phyloP scores from a whole-genome alignment of 2,329 filamentous ascomycete species.

The Gaeumannomyces sp. region DNA sequence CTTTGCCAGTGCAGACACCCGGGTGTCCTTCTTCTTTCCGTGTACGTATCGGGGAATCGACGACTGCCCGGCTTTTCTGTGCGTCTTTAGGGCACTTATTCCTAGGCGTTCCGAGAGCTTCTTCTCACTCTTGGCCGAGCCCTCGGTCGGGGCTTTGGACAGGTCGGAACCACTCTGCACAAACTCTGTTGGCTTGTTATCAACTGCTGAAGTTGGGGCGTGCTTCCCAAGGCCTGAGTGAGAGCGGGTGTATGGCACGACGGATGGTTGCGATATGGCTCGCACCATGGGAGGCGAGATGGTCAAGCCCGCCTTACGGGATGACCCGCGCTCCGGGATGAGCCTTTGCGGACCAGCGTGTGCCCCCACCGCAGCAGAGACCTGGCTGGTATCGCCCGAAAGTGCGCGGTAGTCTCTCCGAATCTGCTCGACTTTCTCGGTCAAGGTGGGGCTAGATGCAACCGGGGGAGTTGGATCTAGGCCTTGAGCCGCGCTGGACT shows the following conservation, averaged over 20 bases:
- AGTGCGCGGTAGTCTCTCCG: constrained; percentile 41
- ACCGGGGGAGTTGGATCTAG: neutral
- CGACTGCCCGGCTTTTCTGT: constrained; percentile 55
- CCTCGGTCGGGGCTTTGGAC: constrained; percentile 22
- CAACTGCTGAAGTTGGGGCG: neutral
- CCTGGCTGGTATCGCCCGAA: constrained; percentile 24
- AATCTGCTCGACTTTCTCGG: constrained; percentile 44
- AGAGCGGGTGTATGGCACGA: constrained; percentile 36
- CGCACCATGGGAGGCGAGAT: constrained; percentile 48
- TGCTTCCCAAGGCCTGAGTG: constrained; percentile 30
- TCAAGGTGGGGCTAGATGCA: constrained; percentile 20
- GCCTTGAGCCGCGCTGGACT: neutral
- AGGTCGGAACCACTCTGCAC: constrained; percentile 1
- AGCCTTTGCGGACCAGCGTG: constrained; percentile 18
- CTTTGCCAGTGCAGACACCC: constrained; percentile 85
- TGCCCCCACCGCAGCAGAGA: constrained; percentile 18
- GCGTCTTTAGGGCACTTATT: constrained; percentile 56
- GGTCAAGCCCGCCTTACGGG: constrained; percentile 39
- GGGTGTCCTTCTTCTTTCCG: constrained; percentile 64
- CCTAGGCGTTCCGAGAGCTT: constrained; percentile 70
- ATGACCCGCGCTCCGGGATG: constrained; percentile 21
- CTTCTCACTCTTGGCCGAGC: constrained; percentile 55
- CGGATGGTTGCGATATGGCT: constrained; percentile 45
- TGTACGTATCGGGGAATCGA: constrained; percentile 84
- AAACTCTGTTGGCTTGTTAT: neutral